These are phyloP conservation scores for Penicillium frequentans DNA, from an alignment of 2,329 filamentous ascomycete genomes.

Conservation along the genomic window DNA sequence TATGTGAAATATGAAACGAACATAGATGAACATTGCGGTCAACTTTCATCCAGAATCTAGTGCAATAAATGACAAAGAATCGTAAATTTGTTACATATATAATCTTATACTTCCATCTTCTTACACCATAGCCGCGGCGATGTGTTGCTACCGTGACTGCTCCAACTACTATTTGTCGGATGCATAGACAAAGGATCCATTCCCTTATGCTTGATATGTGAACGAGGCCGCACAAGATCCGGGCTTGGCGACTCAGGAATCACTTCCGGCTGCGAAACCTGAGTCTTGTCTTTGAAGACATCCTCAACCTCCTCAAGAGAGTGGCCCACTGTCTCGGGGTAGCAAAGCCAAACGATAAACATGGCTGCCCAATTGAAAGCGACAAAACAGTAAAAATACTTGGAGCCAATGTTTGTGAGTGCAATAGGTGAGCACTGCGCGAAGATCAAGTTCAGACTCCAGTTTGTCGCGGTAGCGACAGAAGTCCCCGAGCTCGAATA, in stretches of 20 bases:
- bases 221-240: slow-evolving; percentile 5
- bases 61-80: neutral
- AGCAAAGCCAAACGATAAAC: slow-evolving; percentile 34
- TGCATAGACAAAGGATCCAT: slow-evolving; percentile 24
- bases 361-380: slow-evolving; percentile 50
- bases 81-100: neutral
- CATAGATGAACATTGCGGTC: neutral
- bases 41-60: too few relatives aligned
- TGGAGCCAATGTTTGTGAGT: slow-evolving; percentile 44
- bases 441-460: slow-evolving; percentile 50
- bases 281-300: slow-evolving; percentile 17
- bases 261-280: neutral
- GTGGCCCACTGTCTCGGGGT: slow-evolving; percentile 32
- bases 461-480: slow-evolving; percentile 48
- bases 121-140: slow-evolving; percentile 13
- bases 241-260: neutral
- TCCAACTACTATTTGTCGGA: slow-evolving; percentile 15
- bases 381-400: slow-evolving; percentile 53
- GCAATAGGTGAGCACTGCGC: slow-evolving; percentile 52
- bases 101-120: slow-evolving; percentile 6
- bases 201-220: slow-evolving; percentile 17
- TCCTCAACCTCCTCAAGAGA: slow-evolving; percentile 35
- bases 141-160: slow-evolving; percentile 9
- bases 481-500: slow-evolving; percentile 44
- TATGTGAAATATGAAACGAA: neutral